Evolutionary conservation across 768 basidiomycete genomes (phyloP).

Genomic region (Lentinula sp.): DNA sequence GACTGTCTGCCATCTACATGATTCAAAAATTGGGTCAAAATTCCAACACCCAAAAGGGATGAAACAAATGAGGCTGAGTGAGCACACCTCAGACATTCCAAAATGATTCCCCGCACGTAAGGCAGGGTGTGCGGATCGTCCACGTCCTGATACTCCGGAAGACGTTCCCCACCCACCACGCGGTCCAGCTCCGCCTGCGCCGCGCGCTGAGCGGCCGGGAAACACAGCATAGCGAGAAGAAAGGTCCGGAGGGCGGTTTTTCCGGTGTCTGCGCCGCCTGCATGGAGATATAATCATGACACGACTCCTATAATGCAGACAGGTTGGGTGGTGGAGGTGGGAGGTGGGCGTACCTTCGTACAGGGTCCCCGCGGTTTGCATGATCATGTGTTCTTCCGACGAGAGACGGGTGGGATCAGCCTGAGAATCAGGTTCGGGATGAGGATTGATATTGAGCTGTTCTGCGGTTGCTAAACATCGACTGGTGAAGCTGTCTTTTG

Average conservation of each 20-base stretch:
- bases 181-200: not conserved
- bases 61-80: not conserved
- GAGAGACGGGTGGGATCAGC: not conserved
- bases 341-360: not conserved
- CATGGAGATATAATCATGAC: not conserved
- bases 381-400: slow-evolving; percentile 1
- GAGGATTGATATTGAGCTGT: not conserved
- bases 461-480: not conserved
- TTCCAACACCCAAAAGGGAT: no score
- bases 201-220: not conserved
- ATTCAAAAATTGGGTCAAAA: not conserved
- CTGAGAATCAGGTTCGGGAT: not conserved
- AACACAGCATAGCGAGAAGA: not conserved
- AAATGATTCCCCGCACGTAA: not conserved
- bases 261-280: not conserved
- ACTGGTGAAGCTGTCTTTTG: not conserved
- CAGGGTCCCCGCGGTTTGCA: not conserved
- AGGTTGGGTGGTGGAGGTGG: not conserved
- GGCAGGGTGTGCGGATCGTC: not conserved
- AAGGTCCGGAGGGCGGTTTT: not conserved
- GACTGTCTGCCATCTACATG: not conserved
- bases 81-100: not conserved
- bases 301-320: no score
- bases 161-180: not conserved
- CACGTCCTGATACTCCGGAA: not conserved